phyloP scores from a whole-genome alignment of 1,139 yeast genomes.

The Magnusiomyces tetraspermus region DNA sequence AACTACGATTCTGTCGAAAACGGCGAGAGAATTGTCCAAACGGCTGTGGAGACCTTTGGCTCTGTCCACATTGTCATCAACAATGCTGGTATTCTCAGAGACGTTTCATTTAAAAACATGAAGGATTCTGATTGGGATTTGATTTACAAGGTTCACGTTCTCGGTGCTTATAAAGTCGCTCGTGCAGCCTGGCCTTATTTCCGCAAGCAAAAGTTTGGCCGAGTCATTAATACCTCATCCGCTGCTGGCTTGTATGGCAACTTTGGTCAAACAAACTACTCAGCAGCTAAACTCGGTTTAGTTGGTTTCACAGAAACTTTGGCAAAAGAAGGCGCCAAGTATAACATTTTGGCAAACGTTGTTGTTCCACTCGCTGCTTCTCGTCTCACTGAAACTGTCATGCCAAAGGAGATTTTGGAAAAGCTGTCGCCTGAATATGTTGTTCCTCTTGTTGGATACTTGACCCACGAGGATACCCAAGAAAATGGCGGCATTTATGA shows the following conservation, averaged over 20 bases:
- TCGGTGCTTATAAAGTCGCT: slow-evolving; percentile 80
- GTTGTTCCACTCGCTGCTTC: slow-evolving; percentile 94
- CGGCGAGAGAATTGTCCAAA: slow-evolving; percentile 77
- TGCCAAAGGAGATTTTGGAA: slow-evolving; percentile 78
- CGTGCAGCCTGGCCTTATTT: slow-evolving; percentile 91
- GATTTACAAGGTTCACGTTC: slow-evolving; percentile 78
- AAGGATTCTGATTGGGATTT: slow-evolving; percentile 66
- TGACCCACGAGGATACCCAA: slow-evolving; percentile 54
- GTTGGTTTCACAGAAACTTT: slow-evolving; percentile 90
- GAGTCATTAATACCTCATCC: slow-evolving; percentile 84
- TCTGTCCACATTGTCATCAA: slow-evolving; percentile 82
- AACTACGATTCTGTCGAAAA: slow-evolving; percentile 86
- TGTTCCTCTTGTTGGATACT: slow-evolving; percentile 78
- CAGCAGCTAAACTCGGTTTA: slow-evolving; percentile 85
- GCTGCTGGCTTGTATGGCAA: slow-evolving; percentile 97
- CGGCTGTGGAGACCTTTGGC: slow-evolving; percentile 82
- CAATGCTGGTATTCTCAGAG: slow-evolving; percentile 89
- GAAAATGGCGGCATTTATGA: slow-evolving; percentile 74
- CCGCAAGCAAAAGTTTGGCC: slow-evolving; percentile 75
- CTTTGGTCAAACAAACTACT: slow-evolving; percentile 93
- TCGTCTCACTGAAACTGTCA: slow-evolving; percentile 86
- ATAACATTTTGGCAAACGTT: slow-evolving; percentile 74
- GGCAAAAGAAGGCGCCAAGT: slow-evolving; percentile 84
- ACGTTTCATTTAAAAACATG: slow-evolving; percentile 63
- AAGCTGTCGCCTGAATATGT: slow-evolving; percentile 78